These are phyloP conservation scores for Thamnidium elegans DNA, from an alignment of 192 early-diverging fungal species.

Conservation along the genomic window DNA sequence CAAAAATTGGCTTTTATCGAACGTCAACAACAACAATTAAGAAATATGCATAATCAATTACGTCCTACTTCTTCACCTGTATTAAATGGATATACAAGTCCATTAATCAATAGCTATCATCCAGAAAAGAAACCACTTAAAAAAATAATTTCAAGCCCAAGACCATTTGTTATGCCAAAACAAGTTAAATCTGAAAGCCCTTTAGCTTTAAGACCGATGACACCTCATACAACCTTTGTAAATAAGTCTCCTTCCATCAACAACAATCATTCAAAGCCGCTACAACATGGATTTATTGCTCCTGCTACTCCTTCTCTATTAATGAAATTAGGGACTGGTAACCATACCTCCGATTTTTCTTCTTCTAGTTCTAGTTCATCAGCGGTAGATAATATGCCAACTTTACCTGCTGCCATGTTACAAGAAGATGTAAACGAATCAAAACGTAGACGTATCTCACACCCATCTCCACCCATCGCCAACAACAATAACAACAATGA, in stretches of 20 bases:
- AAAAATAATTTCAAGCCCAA: conserved; percentile 17
- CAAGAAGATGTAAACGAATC: neutral
- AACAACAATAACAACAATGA: neutral
- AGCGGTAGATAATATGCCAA: conserved; percentile 21
- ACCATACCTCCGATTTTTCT: neutral
- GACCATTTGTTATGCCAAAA: neutral
- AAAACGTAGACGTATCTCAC: conserved; percentile 25
- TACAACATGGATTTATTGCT: conserved; percentile 28
- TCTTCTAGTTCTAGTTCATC: neutral
- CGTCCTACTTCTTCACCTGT: neutral
- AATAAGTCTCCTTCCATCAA: neutral
- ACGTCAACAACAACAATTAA: conserved; percentile 36
- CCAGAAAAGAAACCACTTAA: conserved; percentile 5
- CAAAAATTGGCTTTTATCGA: conserved; percentile 35
- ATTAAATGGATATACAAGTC: neutral
- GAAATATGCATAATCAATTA: conserved; percentile 8
- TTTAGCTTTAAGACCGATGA: conserved; percentile 13
- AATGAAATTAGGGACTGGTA: conserved; percentile 52
- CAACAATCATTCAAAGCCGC: neutral
- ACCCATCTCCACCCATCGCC: conserved; percentile 5
- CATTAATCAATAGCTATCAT: conserved; percentile 1
- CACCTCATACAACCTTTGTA: conserved; percentile 9
- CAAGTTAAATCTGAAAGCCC: neutral
- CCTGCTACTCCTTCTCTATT: conserved; percentile 68
- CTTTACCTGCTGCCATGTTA: conserved; percentile 24